Evolutionary conservation across 2,329 filamentous ascomycete species (phyloP), one percentile per base, ranked within the genome.

Genomic region (Colletotrichum cereale): DNA sequence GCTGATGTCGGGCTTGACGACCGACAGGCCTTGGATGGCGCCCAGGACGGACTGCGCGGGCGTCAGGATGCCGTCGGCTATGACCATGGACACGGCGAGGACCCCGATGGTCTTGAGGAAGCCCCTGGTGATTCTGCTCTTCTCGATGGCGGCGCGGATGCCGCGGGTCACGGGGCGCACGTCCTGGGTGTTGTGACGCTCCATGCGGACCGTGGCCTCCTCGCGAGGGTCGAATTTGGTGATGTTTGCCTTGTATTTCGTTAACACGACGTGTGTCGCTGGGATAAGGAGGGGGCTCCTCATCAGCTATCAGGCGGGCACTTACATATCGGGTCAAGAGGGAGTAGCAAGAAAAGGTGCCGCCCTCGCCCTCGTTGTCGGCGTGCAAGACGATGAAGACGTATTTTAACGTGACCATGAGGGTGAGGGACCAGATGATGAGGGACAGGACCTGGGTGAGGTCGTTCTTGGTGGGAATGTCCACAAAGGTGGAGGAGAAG

Each of bases 381-480:
- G 91, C 91, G 42, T 82, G 83, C 6, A 93, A 80, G 47, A 93
- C 87, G 76, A 93, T 88, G 72, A 91, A 83, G 48, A 90, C 84
- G 76, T 93, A 93, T 81, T 93, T 93, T 69, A 92, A 75, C 0
- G 90, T 92, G 44, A 93, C 90, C 81, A 93, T 91, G 72, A 92
- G 81, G 31, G 89, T 91, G 42, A 93, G 80, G 0, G 90, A 88
- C 91, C 91, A 93, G 56, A 93, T 87, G 72, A 93, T 88, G 53
- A 93, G 86, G 4, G 91, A 93, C 2, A 93, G 81, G 0, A 88
- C 90, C 57, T 91, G 89, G 56, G 92, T 82, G 3, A 93, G 82
- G 74, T 92, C 88, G 29, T 88, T 83, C 74, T 87, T 86, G 8
- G 81, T 83, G 0, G 90, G 90, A 21, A 85, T 80, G 3, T 82